phyloP scores from a whole-genome alignment of 768 basidiomycete genomes.

The Russula dissimulans region DNA sequence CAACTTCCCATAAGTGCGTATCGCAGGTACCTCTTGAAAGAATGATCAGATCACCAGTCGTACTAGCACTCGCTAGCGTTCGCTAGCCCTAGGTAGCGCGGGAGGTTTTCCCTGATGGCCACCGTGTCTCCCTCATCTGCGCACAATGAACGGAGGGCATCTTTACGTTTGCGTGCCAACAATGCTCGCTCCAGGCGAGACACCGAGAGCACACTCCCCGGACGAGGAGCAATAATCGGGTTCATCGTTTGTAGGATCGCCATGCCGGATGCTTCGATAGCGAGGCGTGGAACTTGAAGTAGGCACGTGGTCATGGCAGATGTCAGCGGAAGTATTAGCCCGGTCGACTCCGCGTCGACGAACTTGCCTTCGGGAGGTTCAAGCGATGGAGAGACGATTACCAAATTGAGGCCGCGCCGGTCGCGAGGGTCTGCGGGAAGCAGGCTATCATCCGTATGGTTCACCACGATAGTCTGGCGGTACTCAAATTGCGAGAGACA shows the following conservation, averaged over 20 bases:
- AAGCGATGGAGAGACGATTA: conserved; percentile 22
- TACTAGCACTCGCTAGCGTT: too few relatives aligned
- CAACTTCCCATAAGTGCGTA: too few relatives aligned
- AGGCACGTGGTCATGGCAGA: conserved; percentile 71
- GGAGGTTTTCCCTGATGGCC: too few relatives aligned
- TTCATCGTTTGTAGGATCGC: conserved; percentile 66
- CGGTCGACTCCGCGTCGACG: neutral
- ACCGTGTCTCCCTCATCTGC: conserved; percentile 6
- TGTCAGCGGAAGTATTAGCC: conserved; percentile 31
- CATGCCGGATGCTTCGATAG: conserved; percentile 27
- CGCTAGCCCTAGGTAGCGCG: too few relatives aligned
- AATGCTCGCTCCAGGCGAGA: conserved; percentile 57
- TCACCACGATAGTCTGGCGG: conserved; percentile 49
- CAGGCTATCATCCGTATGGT: conserved; percentile 55
- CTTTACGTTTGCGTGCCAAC: conserved; percentile 41
- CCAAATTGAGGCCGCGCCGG: conserved; percentile 58
- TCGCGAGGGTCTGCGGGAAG: conserved; percentile 45
- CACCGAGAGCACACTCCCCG: conserved; percentile 43
- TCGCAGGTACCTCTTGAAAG: too few relatives aligned
- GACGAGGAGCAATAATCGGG: conserved; percentile 46
- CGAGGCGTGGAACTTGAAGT: conserved; percentile 28
- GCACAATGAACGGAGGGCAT: conserved; percentile 41
- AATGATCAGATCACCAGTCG: too few relatives aligned
- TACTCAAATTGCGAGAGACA: conserved; percentile 50
- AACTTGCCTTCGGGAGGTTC: neutral